phyloP scores from a whole-genome alignment of 306 rosid genomes.

The Inga leiocalycina region DNA sequence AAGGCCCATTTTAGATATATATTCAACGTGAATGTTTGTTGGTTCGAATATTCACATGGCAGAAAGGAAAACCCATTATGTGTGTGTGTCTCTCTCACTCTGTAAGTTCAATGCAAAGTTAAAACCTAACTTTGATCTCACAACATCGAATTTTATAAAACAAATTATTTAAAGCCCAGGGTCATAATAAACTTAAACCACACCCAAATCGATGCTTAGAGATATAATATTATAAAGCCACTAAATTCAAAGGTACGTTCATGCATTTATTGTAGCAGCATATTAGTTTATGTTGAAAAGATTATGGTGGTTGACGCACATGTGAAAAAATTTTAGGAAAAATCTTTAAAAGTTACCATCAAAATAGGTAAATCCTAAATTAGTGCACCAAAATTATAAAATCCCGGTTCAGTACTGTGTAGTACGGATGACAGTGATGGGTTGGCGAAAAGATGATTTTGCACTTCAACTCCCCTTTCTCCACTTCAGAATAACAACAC shows the following conservation, averaged over 20 bases:
- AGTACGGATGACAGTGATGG: no score
- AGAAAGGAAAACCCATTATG: constrained; percentile 43
- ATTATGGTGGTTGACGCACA: no score
- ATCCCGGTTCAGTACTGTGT: no score
- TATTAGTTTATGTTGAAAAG: no score
- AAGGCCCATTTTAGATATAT: constrained; percentile 47
- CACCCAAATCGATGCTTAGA: constrained; percentile 21
- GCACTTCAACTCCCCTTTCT: no score
- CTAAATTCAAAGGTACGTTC: neutral
- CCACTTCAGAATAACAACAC: no score
- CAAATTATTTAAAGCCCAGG: constrained; percentile 9
- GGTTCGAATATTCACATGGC: constrained; percentile 62
- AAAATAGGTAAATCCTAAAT: no score
- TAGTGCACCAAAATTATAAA: no score
- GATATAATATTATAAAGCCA: neutral
- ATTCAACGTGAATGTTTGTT: constrained; percentile 81
- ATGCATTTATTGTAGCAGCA: neutral
- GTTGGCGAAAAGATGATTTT: no score
- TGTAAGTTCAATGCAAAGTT: constrained; percentile 12
- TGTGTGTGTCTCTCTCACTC: neutral
- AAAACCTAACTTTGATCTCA: constrained; percentile 27
- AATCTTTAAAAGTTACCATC: no score
- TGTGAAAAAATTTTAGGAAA: no score
- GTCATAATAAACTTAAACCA: neutral
- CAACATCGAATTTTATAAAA: constrained; percentile 24